Evolutionary conservation across 208 protist genomes (phyloP), one percentile per base, ranked within the genome.

Genomic region (Naegleria gruberi): DNA sequence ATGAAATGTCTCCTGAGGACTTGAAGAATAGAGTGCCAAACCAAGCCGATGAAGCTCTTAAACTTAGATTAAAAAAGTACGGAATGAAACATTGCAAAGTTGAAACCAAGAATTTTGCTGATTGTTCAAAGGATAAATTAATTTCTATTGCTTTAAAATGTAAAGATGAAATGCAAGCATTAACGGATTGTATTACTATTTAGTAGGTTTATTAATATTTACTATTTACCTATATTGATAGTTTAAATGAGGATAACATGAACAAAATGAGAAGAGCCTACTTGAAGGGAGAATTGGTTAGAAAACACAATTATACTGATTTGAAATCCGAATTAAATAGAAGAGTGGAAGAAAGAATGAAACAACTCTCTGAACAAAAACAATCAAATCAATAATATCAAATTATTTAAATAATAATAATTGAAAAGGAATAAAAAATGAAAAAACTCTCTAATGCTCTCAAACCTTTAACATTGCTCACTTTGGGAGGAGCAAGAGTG

Each of bases 81-180:
- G 83, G n/a, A 55, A 37, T 42, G 8, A 87, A 55, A 40, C 41
- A 55, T 57, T 87, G 83, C 37, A 41, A 45, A 34, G 44, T 41
- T 15, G 8, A 55, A n/a, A 40, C 42, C 8, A 87, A 87, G 42
- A 37, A 45, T 46, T 87, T 87, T 55, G 83, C 83, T 4, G 83
- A 87, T 41, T 87, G 83, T 51, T 41, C 83, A 5, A 87, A 55
- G 55, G 44, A 87, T 23, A 87, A 87, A 87, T 41, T 55, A n/a
- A 6, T 87, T 17, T 87, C 83, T 55, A 41, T 87, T 55, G 83
- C 34, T 12, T 46, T 55, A 4, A 55, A 45, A 51, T 87, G 83
- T 40, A 87, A 40, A 34, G 44, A 45, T 41, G n/a, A 87, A 37
- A 42, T 44, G 19, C 8, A 55, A 41, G 83, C 19, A 12, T 34